These are phyloP conservation scores for Aspergillus bertholletiae DNA, from an alignment of 495 filamentous ascomycete species.

Conservation along the genomic window DNA sequence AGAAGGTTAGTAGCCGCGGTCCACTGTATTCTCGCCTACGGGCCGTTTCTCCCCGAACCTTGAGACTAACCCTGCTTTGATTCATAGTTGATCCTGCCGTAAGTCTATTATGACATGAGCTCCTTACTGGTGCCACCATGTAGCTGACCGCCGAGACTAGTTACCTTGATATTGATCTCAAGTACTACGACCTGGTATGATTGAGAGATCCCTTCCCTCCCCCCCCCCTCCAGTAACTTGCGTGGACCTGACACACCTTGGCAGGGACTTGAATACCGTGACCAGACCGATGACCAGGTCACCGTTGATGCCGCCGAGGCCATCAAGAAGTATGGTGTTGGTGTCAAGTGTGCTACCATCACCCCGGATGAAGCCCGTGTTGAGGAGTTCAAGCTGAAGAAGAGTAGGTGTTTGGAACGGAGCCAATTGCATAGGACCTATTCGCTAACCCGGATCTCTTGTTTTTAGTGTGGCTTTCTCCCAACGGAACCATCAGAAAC, in stretches of 20 bases:
- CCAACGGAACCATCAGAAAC: slow-evolving; percentile 98
- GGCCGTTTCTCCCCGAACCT: slow-evolving; percentile 9
- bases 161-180: slow-evolving; percentile 94
- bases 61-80: slow-evolving; percentile 3
- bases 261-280: slow-evolving; percentile 85
- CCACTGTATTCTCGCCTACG: slow-evolving; percentile 2
- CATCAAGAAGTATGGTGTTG: slow-evolving; percentile 97
- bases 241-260: slow-evolving; percentile 8
- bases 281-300: slow-evolving; percentile 93
- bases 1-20: slow-evolving; percentile 59
- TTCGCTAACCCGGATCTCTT: slow-evolving; percentile 20
- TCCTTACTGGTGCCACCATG: slow-evolving; percentile 2
- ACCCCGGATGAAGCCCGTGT: slow-evolving; percentile 96
- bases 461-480: slow-evolving; percentile 85
- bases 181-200: slow-evolving; percentile 90
- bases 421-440: background rate
- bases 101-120: slow-evolving; percentile 24
- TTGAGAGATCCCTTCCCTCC: background rate
- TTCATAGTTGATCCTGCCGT: slow-evolving; percentile 79
- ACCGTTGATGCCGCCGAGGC: slow-evolving; percentile 92
- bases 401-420: slow-evolving; percentile 62
- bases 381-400: slow-evolving; percentile 96
- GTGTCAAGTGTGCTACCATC: slow-evolving; percentile 99
- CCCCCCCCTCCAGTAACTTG: too few species aligned
- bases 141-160: slow-evolving; percentile 29